These are phyloP conservation scores for Citeromyces matritensis DNA, from an alignment of 805 yeast genomes.

Conservation along the genomic window DNA sequence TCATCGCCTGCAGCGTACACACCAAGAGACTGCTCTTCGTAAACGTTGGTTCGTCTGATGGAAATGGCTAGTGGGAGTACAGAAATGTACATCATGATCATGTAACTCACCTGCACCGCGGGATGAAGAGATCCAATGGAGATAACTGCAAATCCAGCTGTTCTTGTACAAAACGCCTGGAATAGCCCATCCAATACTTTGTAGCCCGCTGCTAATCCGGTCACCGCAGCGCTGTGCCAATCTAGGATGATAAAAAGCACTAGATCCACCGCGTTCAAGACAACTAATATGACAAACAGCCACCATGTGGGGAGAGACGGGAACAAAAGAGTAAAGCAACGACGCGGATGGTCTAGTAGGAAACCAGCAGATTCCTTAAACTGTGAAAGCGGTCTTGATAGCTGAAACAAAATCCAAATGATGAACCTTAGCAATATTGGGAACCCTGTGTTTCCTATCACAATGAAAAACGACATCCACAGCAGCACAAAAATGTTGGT, in stretches of 20 bases:
- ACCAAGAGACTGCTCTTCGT: conserved; percentile 96
- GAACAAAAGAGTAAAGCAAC: conserved; percentile 86
- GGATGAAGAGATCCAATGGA: conserved; percentile 64
- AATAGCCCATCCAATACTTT: conserved; percentile 72
- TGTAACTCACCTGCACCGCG: conserved; percentile 83
- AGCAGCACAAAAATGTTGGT: conserved; percentile 51
- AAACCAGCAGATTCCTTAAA: conserved; percentile 70
- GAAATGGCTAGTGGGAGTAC: conserved; percentile 94
- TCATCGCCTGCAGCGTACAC: conserved; percentile 28
- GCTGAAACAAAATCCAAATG: conserved; percentile 64
- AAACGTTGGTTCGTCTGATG: conserved; percentile 91
- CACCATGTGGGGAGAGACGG: conserved; percentile 95
- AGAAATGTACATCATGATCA: conserved; percentile 97
- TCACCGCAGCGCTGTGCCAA: conserved; percentile 32
- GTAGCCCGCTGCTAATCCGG: conserved; percentile 46
- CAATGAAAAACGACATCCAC: conserved; percentile 51
- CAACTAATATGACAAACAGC: conserved; percentile 62
- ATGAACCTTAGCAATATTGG: conserved; percentile 72
- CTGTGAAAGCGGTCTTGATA: conserved; percentile 51
- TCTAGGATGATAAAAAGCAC: conserved; percentile 72
- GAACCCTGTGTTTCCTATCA: conserved; percentile 91
- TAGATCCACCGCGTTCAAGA: conserved; percentile 65
- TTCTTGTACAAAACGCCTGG: conserved; percentile 86
- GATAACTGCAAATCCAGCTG: conserved; percentile 79
- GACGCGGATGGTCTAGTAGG: conserved; percentile 86